Percentiles rank a stretch among this genome's conserved stretches.
Conservation (phyloP, 805 yeast genomes). For the Maudiozyma bulderi region DNA sequence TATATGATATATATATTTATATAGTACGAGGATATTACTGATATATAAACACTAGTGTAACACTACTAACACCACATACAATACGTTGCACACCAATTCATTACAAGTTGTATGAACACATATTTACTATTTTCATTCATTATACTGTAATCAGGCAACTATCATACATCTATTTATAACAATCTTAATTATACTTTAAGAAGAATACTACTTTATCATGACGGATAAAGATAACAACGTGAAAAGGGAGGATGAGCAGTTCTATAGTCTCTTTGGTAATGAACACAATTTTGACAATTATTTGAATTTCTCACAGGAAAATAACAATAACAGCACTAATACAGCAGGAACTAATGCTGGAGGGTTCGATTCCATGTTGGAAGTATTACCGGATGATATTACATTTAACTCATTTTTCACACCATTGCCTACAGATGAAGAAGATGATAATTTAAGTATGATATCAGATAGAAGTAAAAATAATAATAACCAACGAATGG, state of each 20-base stretch:
- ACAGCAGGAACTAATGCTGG: background rate
- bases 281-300: background rate
- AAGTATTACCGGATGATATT: conserved; percentile 27
- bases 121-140: no score
- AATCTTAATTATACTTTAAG: no score
- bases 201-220: no score
- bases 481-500: background rate
- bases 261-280: background rate
- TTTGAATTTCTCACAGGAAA: background rate
- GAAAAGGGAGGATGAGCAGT: background rate
- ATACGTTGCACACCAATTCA: no score
- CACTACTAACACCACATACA: no score
- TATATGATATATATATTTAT: no score
- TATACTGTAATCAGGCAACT: no score
- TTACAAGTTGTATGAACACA: no score
- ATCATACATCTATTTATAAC: no score
- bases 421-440: conserved; percentile 2
- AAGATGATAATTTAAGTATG: conserved; percentile 1
- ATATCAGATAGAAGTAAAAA: background rate
- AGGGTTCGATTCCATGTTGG: conserved; percentile 29
- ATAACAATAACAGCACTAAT: background rate
- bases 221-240: conserved; percentile 1
- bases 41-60: no score
- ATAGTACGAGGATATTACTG: no score
- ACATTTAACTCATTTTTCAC: conserved; percentile 10